Percentiles rank a stretch among this genome's conserved stretches.
These are phyloP conservation scores for Calcarisporium arbuscula DNA, from an alignment of 2,329 filamentous ascomycete genomes.

Conservation along the genomic window DNA sequence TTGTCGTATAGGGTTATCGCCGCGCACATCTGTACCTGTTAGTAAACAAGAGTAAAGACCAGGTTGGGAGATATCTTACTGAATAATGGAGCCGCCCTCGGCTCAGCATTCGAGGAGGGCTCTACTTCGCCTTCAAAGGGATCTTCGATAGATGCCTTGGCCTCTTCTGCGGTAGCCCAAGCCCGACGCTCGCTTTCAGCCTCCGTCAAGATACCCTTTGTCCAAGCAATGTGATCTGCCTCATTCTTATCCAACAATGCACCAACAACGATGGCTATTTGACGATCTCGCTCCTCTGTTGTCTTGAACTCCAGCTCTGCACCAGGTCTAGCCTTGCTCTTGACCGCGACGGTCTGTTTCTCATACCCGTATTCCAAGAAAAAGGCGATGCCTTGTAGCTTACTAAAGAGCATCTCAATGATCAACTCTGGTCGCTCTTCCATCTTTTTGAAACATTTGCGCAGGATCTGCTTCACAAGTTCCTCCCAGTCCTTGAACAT, in stretches of 20 bases:
- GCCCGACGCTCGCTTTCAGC: constrained; percentile 67
- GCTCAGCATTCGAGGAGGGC: constrained; percentile 16
- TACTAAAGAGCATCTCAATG: constrained; percentile 92
- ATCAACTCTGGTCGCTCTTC: constrained; percentile 79
- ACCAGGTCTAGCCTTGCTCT: constrained; percentile 58
- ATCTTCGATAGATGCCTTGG: constrained; percentile 37
- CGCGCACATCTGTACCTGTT: constrained; percentile 45
- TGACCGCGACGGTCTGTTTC: constrained; percentile 64
- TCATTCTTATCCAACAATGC: constrained; percentile 76
- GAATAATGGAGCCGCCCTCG: constrained; percentile 25
- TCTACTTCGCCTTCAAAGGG: constrained; percentile 25
- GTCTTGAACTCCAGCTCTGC: constrained; percentile 80
- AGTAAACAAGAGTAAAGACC: constrained; percentile 16
- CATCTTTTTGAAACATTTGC: constrained; percentile 75
- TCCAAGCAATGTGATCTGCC: constrained; percentile 70
- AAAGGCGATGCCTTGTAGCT: constrained; percentile 73
- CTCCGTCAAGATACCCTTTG: constrained; percentile 62
- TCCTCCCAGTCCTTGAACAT: constrained; percentile 88
- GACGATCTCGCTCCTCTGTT: constrained; percentile 59
- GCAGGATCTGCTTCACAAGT: constrained; percentile 75
- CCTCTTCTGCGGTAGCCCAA: constrained; percentile 69
- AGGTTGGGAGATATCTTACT: constrained; percentile 19
- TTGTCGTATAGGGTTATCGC: constrained; percentile 60
- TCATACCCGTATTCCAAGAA: constrained; percentile 90
- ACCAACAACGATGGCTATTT: constrained; percentile 74